phyloP scores from a whole-genome alignment of 1,284 basidiomycete genomes.

The Ceratobasidium sp. region DNA sequence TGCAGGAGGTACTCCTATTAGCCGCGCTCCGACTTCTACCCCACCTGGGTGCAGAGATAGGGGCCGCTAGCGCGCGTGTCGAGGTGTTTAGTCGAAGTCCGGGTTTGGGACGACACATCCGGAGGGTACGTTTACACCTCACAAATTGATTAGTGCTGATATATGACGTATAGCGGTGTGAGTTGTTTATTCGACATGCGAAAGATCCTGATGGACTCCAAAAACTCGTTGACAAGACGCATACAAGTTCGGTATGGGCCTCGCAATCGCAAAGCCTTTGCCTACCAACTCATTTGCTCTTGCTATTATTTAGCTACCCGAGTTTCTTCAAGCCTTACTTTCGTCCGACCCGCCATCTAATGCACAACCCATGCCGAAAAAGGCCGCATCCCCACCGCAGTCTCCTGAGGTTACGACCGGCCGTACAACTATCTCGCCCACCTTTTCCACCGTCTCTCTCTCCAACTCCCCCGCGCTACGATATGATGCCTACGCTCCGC shows the following conservation, averaged over 20 bases:
- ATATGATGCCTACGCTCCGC: conserved; percentile 40
- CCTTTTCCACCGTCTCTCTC: conserved; percentile 31
- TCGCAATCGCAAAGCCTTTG: background rate
- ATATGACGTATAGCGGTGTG: conserved; percentile 12
- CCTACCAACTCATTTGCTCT: background rate
- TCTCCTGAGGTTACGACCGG: background rate
- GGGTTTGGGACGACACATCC: conserved; percentile 24
- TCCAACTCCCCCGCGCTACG: conserved; percentile 37
- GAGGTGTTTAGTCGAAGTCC: conserved; percentile 4
- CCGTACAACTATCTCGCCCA: conserved; percentile 22
- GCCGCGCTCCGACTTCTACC: conserved; percentile 33
- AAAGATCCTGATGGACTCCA: conserved; percentile 4
- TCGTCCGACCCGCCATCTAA: background rate
- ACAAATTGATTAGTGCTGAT: background rate
- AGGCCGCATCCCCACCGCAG: background rate
- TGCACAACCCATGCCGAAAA: background rate
- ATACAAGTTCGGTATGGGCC: conserved; percentile 2
- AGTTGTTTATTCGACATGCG: conserved; percentile 25
- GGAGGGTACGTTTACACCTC: background rate
- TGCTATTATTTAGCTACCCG: conserved; percentile 16
- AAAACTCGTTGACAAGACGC: conserved; percentile 14
- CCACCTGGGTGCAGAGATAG: background rate
- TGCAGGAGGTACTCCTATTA: conserved; percentile 37
- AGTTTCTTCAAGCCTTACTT: conserved; percentile 33
- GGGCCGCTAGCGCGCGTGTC: background rate